Base-by-base conservation (phyloP, 805 yeast species). In the Cyberlindnera maclurae region DNA sequence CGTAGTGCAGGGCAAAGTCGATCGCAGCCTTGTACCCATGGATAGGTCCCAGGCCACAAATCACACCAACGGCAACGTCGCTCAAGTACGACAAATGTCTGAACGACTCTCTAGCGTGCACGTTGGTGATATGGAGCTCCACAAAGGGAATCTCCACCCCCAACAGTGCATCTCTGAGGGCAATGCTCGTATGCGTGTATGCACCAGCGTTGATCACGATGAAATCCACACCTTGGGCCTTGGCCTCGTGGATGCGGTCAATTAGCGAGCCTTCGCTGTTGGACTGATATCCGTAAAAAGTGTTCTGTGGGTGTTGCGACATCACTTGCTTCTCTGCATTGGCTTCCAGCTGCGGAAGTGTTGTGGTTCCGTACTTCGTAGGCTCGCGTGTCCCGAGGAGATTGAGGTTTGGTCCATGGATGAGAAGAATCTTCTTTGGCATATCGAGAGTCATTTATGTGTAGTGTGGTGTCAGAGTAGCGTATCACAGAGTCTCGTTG, bases 121-220 rank as follows among this genome's bases (percentile, higher is more conserved):
- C 71, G 47, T 71, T 71, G 29, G 75, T 70, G 48, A 71, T 67
- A 50, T 71, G 76, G 5, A 71, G 62, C 48, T 71, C 76, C 22
- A 71, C 59, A 45, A 65, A 71, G 17, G 76, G 75, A 37, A 71
- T 70, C 17, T 65, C 67, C 4, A 71, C 71, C 31, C 69, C 71
- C 29, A 69, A 48, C 29, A 71, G 55, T 4, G 76, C 76, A 49
- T 71, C 76, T 41, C 76, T 63, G 11, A 71, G 59, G 2, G 71
- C 76, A 16, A 71, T 67, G 1, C 74, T 68, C 1, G 75, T 71
- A 44, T 71, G 76, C 2, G 75, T 71, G 48, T 67, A 70, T 9
- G 76, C 76, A 34, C 75, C 75, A 11, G 75, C 75, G 45, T 71
- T 71, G 36, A 71, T 69, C 29, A 71, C 61, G 32, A 71, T 66